Percentiles rank a stretch among this genome's conserved stretches.
phyloP scores from a whole-genome alignment of 2,329 filamentous ascomycete species.

The Venturia asperata region DNA sequence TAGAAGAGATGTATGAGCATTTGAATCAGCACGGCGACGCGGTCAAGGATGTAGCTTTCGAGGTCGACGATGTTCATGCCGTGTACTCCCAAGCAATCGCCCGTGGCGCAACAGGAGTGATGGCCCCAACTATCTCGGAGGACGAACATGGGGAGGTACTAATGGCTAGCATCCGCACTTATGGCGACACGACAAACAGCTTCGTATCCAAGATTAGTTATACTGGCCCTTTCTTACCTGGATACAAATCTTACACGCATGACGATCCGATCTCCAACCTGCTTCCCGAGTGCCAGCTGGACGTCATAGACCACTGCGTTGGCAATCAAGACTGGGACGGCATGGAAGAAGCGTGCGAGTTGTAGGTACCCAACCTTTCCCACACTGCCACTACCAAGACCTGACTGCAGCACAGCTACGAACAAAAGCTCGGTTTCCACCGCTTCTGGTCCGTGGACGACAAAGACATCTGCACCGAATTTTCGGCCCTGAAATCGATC shows the following conservation, averaged over 20 bases:
- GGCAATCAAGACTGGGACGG: conserved; percentile 95
- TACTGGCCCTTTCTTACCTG: conserved; percentile 71
- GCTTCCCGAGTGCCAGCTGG: conserved; percentile 60
- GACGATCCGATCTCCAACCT: conserved; percentile 41
- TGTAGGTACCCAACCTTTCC: conserved; percentile 36
- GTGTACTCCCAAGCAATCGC: conserved; percentile 69
- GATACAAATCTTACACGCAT: conserved; percentile 55
- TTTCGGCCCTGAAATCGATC: conserved; percentile 77
- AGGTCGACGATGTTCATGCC: conserved; percentile 79
- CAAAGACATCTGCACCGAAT: conserved; percentile 85
- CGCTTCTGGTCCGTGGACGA: conserved; percentile 97
- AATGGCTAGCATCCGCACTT: conserved; percentile 78
- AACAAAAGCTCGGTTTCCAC: conserved; percentile 83
- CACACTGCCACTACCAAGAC: not conserved
- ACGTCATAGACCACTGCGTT: conserved; percentile 89
- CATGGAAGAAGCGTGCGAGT: conserved; percentile 61
- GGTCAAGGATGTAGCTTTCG: conserved; percentile 91
- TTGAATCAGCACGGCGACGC: conserved; percentile 84
- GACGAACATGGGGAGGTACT: conserved; percentile 62
- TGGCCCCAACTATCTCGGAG: conserved; percentile 47
- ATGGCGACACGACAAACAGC: conserved; percentile 92
- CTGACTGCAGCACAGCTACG: conserved; percentile 64
- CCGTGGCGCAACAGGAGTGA: conserved; percentile 55
- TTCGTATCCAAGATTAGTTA: conserved; percentile 70
- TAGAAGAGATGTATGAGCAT: conserved; percentile 73